Percentiles rank a stretch among this genome's conserved stretches.
phyloP scores from a whole-genome alignment of 2,329 filamentous ascomycete species.

The Colletotrichum neosansevieriae region DNA sequence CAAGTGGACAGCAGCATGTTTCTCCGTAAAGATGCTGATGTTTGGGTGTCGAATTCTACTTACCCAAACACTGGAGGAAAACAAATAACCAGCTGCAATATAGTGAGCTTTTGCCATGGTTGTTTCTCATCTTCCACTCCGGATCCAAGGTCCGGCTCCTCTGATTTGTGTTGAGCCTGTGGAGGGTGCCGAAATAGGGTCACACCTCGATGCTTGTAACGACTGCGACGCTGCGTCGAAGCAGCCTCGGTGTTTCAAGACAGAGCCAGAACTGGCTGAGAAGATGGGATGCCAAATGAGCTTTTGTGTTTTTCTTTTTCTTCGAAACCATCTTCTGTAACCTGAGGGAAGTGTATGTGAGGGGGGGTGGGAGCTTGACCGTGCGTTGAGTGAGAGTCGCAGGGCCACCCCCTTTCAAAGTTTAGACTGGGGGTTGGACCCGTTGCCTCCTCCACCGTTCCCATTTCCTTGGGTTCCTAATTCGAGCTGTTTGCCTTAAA shows the following conservation, averaged over 20 bases:
- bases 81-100: background rate
- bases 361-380: constrained; percentile 18
- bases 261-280: background rate
- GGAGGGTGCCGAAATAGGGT: constrained; percentile 5
- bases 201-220: constrained; percentile 18
- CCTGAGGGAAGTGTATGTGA: constrained; percentile 22
- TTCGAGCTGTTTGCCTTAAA: background rate
- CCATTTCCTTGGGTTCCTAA: background rate
- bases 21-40: constrained; percentile 2
- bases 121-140: constrained; percentile 1
- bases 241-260: constrained; percentile 31
- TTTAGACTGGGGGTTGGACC: background rate
- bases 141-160: background rate
- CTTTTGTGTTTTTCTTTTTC: constrained; percentile 22
- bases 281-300: constrained; percentile 34
- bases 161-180: constrained; percentile 14
- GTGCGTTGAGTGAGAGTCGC: constrained; percentile 26
- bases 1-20: constrained; percentile 6
- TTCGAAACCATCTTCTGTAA: constrained; percentile 36
- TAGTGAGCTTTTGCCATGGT: background rate
- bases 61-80: constrained; percentile 16
- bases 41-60: constrained; percentile 2
- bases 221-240: constrained; percentile 17
- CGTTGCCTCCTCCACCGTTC: background rate
- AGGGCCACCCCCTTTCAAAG: constrained; percentile 4